Evolutionary conservation across 371 early-diverging fungal species (phyloP), one percentile per base, ranked within the genome.

Genomic region (Parasitella parasitica): DNA sequence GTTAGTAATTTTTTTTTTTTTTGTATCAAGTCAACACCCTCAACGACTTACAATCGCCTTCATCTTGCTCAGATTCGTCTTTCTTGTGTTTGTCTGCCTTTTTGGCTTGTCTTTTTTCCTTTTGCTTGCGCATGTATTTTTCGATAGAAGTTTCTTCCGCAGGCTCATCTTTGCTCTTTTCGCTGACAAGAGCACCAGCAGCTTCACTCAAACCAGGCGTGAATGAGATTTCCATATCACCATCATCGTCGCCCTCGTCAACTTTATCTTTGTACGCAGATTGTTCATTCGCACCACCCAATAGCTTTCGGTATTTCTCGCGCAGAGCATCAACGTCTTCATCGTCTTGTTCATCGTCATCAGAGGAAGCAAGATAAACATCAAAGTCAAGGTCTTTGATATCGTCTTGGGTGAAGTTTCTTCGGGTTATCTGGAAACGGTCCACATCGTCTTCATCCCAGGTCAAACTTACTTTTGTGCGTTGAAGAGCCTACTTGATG

Each of bases 361-460:
- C 85, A 9, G 81, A 79, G 2, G 93, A 91, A 9, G 97, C 98
- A 53, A 97, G 66, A 55, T 94, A 95, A 0, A 90, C 87, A 55
- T 89, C 86, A 66, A 97, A 97, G 70, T 98, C 95, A 86, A 96
- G 88, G 6, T 89, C 86, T 49, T 93, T 86, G n/a, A 97, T 52
- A 39, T 97, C 96, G 24, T 94, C 88, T 60, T 93, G 89, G 0
- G 91, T 89, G 66, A 97, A 94, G 50, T 88, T 88, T 39, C 91
- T 87, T 9, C 92, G 86, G 1, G 91, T 95, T 9, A 93, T 66
- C 48, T 86, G 83, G 13, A 87, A 79, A 37, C 98, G 88, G 39
- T 93, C 91, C 3, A 91, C 87, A 67, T 96, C 97, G 57, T 98
- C 98, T 18, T 90, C 89, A 57, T 99, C 99, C 99, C 99, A 99